Base-by-base conservation (phyloP, 768 basidiomycete genomes). In the Agrocybe pediades region DNA sequence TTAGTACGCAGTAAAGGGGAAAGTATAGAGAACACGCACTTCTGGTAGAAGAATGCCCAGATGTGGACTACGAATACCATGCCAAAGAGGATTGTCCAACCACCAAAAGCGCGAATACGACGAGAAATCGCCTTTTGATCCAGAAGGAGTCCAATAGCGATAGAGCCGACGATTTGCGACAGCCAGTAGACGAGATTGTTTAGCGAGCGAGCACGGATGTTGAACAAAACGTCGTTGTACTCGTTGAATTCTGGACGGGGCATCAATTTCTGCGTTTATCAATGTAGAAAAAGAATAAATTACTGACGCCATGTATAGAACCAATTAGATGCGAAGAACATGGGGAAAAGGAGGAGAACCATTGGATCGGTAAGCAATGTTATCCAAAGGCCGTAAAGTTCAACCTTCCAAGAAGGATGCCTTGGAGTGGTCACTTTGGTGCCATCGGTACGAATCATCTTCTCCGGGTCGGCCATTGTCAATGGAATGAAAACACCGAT, bases 271-370 rank as follows among this genome's bases (percentile, higher is more conserved):
- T 15, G 29, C 9, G 41, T 20, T 33, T 23, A 27, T 25, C 19
- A 23, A 30, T 15, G 17, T 33, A 17, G 49, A 4, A n/a, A n/a
- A n/a, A n/a, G n/a, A n/a, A 16, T 24, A 26, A n/a, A 29, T 13
- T 17, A 68, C 85, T 64, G 55, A 89, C 88, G 89, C 88, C 88
- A 92, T 2, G 90, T 86, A 65, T 91, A 91, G 71, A 91, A 91
- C 81, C 87, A 92, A 67, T 92, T 92, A 39, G 85, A 87, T 7
- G 87, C 83, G 51, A 91, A 83, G 70, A 92, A 92, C 86, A 92
- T 88, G 11, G 91, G 92, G 74, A 93, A 89, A 17, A 92, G 78
- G 3, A 90, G 71, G 15, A 92, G 55, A 60, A 94, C 83, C 70
- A 78, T 75, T 0, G 88, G 88, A 62, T 93, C 91, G 11, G 80